Conservation (phyloP, 2,329 filamentous ascomycete genomes). For the Chalara sp. region DNA sequence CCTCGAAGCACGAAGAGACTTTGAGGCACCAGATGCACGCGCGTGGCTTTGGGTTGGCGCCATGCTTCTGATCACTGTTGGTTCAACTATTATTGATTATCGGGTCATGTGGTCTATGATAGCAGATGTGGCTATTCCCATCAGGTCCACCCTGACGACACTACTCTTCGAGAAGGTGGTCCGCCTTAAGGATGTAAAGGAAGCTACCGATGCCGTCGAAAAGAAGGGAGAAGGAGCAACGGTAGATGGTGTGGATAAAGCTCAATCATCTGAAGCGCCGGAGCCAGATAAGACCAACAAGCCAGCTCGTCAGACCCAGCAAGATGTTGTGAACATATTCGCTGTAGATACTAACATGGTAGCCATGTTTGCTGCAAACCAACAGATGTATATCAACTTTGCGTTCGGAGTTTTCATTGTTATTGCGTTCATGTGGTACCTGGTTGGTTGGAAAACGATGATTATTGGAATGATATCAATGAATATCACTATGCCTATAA, state of each 20-base stretch:
- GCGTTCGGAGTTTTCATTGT: slow-evolving; percentile 56
- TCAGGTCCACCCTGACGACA: slow-evolving; percentile 62
- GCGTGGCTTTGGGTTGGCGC: slow-evolving; percentile 16
- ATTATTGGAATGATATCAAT: slow-evolving; percentile 57
- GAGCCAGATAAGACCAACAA: slow-evolving; percentile 3
- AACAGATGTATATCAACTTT: slow-evolving; percentile 55
- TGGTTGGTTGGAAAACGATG: slow-evolving; percentile 66
- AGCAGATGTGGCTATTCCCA: slow-evolving; percentile 32
- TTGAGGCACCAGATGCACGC: slow-evolving; percentile 9
- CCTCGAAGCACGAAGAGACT: slow-evolving; percentile 11
- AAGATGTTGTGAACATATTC: slow-evolving; percentile 68
- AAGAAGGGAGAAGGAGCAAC: not conserved
- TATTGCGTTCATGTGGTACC: slow-evolving; percentile 54
- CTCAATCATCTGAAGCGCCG: not conserved
- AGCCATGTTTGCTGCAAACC: slow-evolving; percentile 55
- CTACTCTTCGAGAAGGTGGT: slow-evolving; percentile 71
- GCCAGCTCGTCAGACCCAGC: slow-evolving; percentile 41
- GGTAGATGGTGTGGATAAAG: not conserved
- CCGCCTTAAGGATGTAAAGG: slow-evolving; percentile 60
- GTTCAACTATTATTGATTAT: slow-evolving; percentile 12
- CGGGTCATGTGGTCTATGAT: slow-evolving; percentile 15
- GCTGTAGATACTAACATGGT: slow-evolving; percentile 65
- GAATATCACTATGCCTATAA: slow-evolving; percentile 56
- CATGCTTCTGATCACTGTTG: slow-evolving; percentile 8
- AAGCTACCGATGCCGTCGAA: slow-evolving; percentile 27